A percentile compares a stretch with the other conserved stretches of the same genome.
phyloP scores from a whole-genome alignment of 495 filamentous ascomycete species.

The Jackrogersella multiformis region DNA sequence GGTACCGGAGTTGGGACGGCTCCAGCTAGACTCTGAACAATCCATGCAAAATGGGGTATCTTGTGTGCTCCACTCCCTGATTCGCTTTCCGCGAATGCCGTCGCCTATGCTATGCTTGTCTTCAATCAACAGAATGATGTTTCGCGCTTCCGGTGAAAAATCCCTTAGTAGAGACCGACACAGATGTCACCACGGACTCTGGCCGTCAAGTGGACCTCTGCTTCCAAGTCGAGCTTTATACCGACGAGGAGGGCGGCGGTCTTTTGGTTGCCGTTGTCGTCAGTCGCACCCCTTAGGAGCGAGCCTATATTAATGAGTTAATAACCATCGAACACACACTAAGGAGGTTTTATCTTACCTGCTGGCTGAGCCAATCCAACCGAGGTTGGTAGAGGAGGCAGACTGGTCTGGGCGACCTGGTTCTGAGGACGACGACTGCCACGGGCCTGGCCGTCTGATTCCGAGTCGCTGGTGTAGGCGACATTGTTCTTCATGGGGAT shows the following conservation, averaged over 20 bases:
- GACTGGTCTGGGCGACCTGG: conserved; percentile 34
- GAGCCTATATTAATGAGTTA: conserved; percentile 30
- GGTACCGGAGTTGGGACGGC: conserved; percentile 16
- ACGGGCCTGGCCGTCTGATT: conserved; percentile 42
- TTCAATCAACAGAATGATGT: conserved; percentile 7
- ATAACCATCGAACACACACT: not conserved
- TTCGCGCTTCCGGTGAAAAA: not conserved
- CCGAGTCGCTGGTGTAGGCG: conserved; percentile 44
- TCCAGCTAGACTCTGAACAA: conserved; percentile 19
- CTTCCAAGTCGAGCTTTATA: conserved; percentile 60
- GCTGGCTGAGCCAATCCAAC: conserved; percentile 51
- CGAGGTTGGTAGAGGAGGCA: conserved; percentile 50
- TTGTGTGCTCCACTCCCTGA: conserved; percentile 25
- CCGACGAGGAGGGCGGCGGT: conserved; percentile 54
- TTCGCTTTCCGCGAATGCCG: conserved; percentile 24
- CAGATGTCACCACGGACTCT: conserved; percentile 57
- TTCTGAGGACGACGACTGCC: conserved; percentile 42
- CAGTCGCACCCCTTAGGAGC: conserved; percentile 53
- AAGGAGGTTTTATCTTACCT: conserved; percentile 39
- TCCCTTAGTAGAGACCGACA: conserved; percentile 44
- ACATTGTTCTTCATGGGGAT: conserved; percentile 46
- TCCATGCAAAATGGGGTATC: conserved; percentile 42
- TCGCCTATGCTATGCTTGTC: conserved; percentile 14
- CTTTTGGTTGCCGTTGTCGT: conserved; percentile 56
- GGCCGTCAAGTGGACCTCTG: conserved; percentile 58